These are phyloP conservation scores for Dimargaris cristalligena DNA, from an alignment of 192 early-diverging fungal genomes.

Conservation along the genomic window DNA sequence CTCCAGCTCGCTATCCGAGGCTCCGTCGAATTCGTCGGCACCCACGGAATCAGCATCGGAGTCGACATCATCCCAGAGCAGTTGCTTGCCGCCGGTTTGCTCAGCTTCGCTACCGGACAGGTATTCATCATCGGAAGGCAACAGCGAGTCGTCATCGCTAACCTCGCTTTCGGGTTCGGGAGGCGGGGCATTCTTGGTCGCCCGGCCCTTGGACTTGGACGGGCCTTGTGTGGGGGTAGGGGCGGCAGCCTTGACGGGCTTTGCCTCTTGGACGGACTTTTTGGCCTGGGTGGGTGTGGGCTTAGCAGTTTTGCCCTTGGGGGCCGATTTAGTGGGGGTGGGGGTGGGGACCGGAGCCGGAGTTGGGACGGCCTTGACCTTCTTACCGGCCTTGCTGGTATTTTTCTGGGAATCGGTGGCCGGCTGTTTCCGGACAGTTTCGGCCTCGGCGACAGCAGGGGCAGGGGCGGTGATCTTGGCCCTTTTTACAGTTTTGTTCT, in stretches of 20 bases:
- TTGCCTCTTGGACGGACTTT: neutral
- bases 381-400: no score
- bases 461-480: neutral
- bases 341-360: no score
- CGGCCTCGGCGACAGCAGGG: no score
- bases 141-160: slow-evolving; percentile 14
- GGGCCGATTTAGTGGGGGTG: no score
- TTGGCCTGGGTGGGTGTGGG: neutral
- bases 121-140: neutral
- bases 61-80: slow-evolving; percentile 26
- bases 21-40: slow-evolving; percentile 25
- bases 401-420: no score
- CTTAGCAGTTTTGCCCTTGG: no score
- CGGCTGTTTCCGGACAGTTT: no score
- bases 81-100: neutral
- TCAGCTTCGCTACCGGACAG: neutral
- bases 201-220: slow-evolving; percentile 10
- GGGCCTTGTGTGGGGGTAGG: slow-evolving; percentile 7
- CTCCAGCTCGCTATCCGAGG: slow-evolving; percentile 27
- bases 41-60: slow-evolving; percentile 16
- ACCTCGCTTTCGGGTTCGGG: slow-evolving; percentile 11
- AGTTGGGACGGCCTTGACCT: no score
- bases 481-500: neutral
- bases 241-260: slow-evolving; percentile 4
- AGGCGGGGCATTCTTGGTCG: slow-evolving; percentile 11